Evolutionary conservation across 2,329 filamentous ascomycete genomes (phyloP).

Genomic region (Fusarium sp.): DNA sequence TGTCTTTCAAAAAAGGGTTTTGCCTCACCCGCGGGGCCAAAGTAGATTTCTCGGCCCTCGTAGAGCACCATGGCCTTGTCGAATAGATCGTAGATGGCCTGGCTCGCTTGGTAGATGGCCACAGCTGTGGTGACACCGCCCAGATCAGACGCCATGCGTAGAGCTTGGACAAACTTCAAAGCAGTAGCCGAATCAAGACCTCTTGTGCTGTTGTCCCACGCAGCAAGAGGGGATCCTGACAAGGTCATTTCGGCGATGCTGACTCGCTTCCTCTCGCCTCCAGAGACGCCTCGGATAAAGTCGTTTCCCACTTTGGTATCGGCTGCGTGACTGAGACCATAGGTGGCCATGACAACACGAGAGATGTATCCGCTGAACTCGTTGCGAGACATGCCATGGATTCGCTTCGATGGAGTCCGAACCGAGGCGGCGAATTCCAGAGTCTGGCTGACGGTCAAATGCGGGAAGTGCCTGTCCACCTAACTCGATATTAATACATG

Average conservation of each 20-base stretch:
- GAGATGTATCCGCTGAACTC: slow-evolving; percentile 71
- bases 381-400: slow-evolving; percentile 67
- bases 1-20: slow-evolving; percentile 72
- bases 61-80: slow-evolving; percentile 80
- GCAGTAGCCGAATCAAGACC: slow-evolving; percentile 80
- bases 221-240: slow-evolving; percentile 62
- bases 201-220: slow-evolving; percentile 77
- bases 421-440: slow-evolving; percentile 76
- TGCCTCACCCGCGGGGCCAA: slow-evolving; percentile 68
- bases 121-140: slow-evolving; percentile 69
- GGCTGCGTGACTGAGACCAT: slow-evolving; percentile 76
- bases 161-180: slow-evolving; percentile 73
- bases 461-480: slow-evolving; percentile 77
- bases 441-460: slow-evolving; percentile 77
- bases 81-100: slow-evolving; percentile 75
- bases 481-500: slow-evolving; percentile 42
- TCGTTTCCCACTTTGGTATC: slow-evolving; percentile 81
- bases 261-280: slow-evolving; percentile 80
- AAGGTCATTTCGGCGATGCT: slow-evolving; percentile 82
- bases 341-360: slow-evolving; percentile 73
- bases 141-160: slow-evolving; percentile 72
- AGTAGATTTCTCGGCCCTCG: slow-evolving; percentile 80
- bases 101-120: slow-evolving; percentile 76
- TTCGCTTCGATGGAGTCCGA: slow-evolving; percentile 71
- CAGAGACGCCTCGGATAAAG: slow-evolving; percentile 74